Evolutionary conservation across 257 asterid genomes (phyloP), one percentile per base, ranked within the genome.

Genomic region (Solanum pinnatisectum): DNA sequence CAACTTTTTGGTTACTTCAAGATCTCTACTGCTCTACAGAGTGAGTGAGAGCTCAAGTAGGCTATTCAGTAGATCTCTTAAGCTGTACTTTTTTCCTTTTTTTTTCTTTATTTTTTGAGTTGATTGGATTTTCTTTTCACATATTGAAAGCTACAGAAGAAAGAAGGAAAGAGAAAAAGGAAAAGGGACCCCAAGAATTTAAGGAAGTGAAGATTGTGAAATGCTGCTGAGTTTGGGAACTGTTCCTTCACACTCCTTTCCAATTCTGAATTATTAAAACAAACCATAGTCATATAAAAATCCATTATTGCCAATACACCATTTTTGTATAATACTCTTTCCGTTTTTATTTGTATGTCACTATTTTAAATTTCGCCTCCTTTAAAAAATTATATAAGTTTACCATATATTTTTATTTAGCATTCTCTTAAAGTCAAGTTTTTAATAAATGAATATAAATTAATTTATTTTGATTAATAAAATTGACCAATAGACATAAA

Each of bases 1-100:
- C 91, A 90, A 92, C 92, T 91, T 92, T 90, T 90, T 91, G 88
- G 88, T 89, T 87, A 88, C 82, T 92, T 88, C 92, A 89, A 87
- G 86, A 82, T 82, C 86, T 82, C 44, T 65, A 65, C 72, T 16
- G 13, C 5, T 59, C 67, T 59, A 59, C 67, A 59, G 56, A 36
- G 30, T 8, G 44, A 13, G 74, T n/a, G 49, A 30, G 39, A 82
- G 86, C 20, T 82, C 30, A 82, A 82, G 86, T 82, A 49, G 86
- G 86, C 86, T 30, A 87, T 86, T 89, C 84, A 89, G 86, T 84
- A 89, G 92, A 89, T 82, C 88, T 89, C 88, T 59, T 33, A 42
- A 35, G 71, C 90, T 67, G 46, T 52, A 40, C 88, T 49, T 84
- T 68, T 40, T 23, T 27, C 27, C 46, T 85, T 77, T 59, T 87